Percentiles rank a stretch among this genome's conserved stretches.
phyloP scores from a whole-genome alignment of 192 early-diverging fungal species.

The Helicostylum pulchrum region DNA sequence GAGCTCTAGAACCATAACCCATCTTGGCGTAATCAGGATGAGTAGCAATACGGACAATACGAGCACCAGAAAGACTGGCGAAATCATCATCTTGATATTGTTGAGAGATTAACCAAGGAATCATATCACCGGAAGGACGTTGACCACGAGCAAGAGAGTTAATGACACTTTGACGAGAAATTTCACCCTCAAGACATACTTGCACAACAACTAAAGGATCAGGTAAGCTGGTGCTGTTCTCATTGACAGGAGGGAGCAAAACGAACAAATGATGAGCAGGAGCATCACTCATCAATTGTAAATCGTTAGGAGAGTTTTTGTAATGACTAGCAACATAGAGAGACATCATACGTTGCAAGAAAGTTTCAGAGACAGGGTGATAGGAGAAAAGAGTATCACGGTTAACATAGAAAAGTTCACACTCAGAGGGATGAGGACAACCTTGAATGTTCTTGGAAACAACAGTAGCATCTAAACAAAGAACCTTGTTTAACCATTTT shows the following conservation, averaged over 20 bases:
- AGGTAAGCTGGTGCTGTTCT: conserved; percentile 67
- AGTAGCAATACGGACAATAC: conserved; percentile 96
- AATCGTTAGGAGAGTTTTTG: conserved; percentile 98
- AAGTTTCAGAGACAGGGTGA: conserved; percentile 94
- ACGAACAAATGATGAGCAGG: conserved; percentile 98
- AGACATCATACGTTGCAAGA: conserved; percentile 97
- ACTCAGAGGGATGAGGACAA: conserved; percentile 90
- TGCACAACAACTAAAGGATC: conserved; percentile 91
- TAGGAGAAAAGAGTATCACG: conserved; percentile 98
- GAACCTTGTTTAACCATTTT: conserved; percentile 90
- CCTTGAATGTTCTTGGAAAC: conserved; percentile 71
- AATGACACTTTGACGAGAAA: conserved; percentile 83
- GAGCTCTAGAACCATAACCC: conserved; percentile 93
- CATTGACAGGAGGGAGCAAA: conserved; percentile 84
- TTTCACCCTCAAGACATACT: conserved; percentile 90
- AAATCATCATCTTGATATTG: conserved; percentile 97
- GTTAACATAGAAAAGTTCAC: conserved; percentile 95
- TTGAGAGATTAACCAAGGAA: conserved; percentile 96
- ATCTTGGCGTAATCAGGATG: conserved; percentile 96
- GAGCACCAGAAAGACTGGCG: conserved; percentile 88
- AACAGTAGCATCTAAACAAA: conserved; percentile 89
- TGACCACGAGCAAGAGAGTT: conserved; percentile 81
- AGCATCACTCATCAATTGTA: conserved; percentile 96
- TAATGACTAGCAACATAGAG: conserved; percentile 98
- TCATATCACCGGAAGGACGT: conserved; percentile 89